Evolutionary conservation across 306 rosid genomes (phyloP).

Genomic region (Sicyos edulis): DNA sequence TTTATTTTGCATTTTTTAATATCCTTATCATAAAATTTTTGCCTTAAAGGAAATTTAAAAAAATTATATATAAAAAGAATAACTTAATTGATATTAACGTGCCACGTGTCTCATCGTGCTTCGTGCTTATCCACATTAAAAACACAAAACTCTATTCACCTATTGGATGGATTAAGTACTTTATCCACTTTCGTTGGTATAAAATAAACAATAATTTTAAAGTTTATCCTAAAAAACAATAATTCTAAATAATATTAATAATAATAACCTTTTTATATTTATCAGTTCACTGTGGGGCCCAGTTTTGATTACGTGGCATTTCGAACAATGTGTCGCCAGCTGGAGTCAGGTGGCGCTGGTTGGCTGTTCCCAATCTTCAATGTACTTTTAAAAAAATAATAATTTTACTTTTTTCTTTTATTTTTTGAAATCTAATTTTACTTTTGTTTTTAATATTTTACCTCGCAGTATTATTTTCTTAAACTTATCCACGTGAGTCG

Average conservation of each 20-base stretch:
- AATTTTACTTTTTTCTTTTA: no score
- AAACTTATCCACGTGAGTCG: not conserved
- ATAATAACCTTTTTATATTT: not conserved
- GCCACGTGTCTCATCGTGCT: not conserved
- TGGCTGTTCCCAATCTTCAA: not conserved
- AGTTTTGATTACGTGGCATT: not conserved
- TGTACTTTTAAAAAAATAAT: no score
- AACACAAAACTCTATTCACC: not conserved
- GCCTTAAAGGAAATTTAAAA: not conserved
- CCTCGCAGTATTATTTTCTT: not conserved
- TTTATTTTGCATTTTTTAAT: not conserved
- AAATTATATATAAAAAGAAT: not conserved
- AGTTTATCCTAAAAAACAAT: no score
- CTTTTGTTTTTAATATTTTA: not conserved
- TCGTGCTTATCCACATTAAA: not conserved
- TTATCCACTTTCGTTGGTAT: no score
- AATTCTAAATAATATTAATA: not conserved
- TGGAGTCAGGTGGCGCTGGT: not conserved
- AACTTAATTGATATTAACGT: not conserved
- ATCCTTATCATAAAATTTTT: not conserved
- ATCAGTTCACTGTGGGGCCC: not conserved
- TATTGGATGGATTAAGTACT: no score
- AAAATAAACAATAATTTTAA: no score
- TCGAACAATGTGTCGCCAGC: conserved; percentile 1
- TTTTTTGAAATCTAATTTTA: no score